A percentile compares a stretch with the other conserved stretches of the same genome.
Conservation (phyloP, 2,329 filamentous ascomycete species). For the Septoria linicola region DNA sequence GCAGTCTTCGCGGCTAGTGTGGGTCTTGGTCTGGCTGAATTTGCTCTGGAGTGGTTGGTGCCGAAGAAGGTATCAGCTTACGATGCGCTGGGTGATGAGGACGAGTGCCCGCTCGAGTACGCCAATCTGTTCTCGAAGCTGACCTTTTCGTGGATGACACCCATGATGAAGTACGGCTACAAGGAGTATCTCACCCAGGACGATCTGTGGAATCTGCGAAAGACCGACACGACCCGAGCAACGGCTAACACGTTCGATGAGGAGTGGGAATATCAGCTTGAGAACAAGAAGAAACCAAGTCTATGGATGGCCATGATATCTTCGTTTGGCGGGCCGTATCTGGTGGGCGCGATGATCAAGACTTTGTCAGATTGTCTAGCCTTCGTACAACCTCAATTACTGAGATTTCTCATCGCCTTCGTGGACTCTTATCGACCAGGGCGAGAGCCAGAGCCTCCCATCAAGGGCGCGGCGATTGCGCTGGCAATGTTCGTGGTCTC, state of each 20-base stretch:
- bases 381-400: conserved; percentile 86
- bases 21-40: conserved; percentile 67
- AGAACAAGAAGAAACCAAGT: conserved; percentile 67
- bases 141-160: conserved; percentile 98
- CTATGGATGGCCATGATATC: conserved; percentile 83
- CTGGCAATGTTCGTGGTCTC: conserved; percentile 90
- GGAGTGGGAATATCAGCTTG: conserved; percentile 74
- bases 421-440: conserved; percentile 70
- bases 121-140: conserved; percentile 90
- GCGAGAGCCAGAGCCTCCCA: conserved; percentile 68
- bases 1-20: conserved; percentile 70
- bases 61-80: conserved; percentile 74
- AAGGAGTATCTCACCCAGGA: conserved; percentile 88
- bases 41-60: conserved; percentile 79
- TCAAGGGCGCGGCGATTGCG: conserved; percentile 83
- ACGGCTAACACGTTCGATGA: conserved; percentile 70
- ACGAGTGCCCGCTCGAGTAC: conserved; percentile 80
- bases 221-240: conserved; percentile 71
- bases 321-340: conserved; percentile 82
- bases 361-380: conserved; percentile 79
- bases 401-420: conserved; percentile 80
- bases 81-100: conserved; percentile 64
- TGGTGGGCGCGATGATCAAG: conserved; percentile 81
- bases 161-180: conserved; percentile 94
- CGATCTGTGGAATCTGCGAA: conserved; percentile 89